Conservation (phyloP, 306 rosid genomes). For the Lathyrus aphaca region DNA sequence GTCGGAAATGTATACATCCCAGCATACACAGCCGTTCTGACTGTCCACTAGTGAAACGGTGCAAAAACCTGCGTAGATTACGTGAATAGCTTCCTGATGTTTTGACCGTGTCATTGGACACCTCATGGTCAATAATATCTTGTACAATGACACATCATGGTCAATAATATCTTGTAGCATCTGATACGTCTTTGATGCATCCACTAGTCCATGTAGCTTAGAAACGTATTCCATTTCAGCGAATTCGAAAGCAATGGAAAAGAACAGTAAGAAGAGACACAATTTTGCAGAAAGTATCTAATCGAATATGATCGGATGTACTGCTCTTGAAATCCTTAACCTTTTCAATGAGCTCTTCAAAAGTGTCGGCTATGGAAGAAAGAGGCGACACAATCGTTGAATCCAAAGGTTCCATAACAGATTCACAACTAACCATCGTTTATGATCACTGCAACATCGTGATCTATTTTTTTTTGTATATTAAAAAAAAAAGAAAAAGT, state of each 20-base stretch:
- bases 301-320: slow-evolving; percentile 36
- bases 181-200: slow-evolving; percentile 67
- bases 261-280: too few species aligned
- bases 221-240: too few species aligned
- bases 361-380: slow-evolving; percentile 68
- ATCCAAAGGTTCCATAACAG: slow-evolving; percentile 32
- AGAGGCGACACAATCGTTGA: slow-evolving; percentile 51
- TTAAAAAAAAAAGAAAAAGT: background rate
- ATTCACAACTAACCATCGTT: slow-evolving; percentile 35
- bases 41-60: slow-evolving; percentile 87
- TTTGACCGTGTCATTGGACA: slow-evolving; percentile 61
- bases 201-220: too few species aligned
- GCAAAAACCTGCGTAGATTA: slow-evolving; percentile 91
- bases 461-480: background rate
- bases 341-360: slow-evolving; percentile 54
- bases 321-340: slow-evolving; percentile 23
- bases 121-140: too few species aligned
- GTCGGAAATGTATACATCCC: slow-evolving; percentile 95
- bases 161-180: slow-evolving; percentile 60
- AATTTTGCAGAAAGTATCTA: slow-evolving; percentile 67
- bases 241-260: too few species aligned
- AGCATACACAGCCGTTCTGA: slow-evolving; percentile 88
- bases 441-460: background rate
- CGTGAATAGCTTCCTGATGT: slow-evolving; percentile 79
- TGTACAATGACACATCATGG: slow-evolving; percentile 64